phyloP scores from a whole-genome alignment of 2,329 filamentous ascomycete genomes.

The Aspergillus floridensis region DNA sequence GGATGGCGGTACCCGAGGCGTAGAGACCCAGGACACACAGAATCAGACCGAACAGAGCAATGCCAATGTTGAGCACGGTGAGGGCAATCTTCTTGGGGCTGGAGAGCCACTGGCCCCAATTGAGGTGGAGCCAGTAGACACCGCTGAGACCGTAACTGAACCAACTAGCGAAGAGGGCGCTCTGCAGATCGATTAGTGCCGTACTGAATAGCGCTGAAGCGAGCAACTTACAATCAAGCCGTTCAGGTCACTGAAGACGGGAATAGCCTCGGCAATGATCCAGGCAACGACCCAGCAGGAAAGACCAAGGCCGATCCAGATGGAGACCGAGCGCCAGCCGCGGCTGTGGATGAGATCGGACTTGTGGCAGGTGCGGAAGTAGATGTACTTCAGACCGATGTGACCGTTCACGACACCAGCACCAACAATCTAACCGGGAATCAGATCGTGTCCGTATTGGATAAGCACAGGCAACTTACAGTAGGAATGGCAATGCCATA shows the following conservation, averaged over 20 bases:
- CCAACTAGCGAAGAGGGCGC: conserved; percentile 62
- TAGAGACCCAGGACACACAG: conserved; percentile 29
- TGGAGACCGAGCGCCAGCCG: conserved; percentile 48
- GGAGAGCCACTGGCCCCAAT: conserved; percentile 31
- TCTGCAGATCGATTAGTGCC: conserved; percentile 16
- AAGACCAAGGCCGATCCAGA: conserved; percentile 58
- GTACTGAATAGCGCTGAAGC: not conserved
- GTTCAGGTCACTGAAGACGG: conserved; percentile 61
- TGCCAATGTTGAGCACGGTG: conserved; percentile 21
- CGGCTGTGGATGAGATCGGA: conserved; percentile 52
- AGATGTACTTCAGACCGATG: conserved; percentile 64
- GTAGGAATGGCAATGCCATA: conserved; percentile 67
- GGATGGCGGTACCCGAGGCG: conserved; percentile 28
- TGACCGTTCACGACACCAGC: conserved; percentile 67
- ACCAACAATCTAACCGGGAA: conserved; percentile 53
- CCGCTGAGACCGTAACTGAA: conserved; percentile 50
- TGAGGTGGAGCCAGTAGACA: conserved; percentile 38
- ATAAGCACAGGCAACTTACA: conserved; percentile 13
- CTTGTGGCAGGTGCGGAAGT: conserved; percentile 60
- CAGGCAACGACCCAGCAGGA: conserved; percentile 59
- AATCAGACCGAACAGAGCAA: conserved; percentile 10
- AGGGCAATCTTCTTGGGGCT: conserved; percentile 29
- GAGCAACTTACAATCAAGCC: not conserved
- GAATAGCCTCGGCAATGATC: conserved; percentile 66
- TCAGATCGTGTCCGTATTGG: not conserved